These are phyloP conservation scores for Silene vulgaris DNA, from an alignment of 179 eudicot species.

Conservation along the genomic window DNA sequence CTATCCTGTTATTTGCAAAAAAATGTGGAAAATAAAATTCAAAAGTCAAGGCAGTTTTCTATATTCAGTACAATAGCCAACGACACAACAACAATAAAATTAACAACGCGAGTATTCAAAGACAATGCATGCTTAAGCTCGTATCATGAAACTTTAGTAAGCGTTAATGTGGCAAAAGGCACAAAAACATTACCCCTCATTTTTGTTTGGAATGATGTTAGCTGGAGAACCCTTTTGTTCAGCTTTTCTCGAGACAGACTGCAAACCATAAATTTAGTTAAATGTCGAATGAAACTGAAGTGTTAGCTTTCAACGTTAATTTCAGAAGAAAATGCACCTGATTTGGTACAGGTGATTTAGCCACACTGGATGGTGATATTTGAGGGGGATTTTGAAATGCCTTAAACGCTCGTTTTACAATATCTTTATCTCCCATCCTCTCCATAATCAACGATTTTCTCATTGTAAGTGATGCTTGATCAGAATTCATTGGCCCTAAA, in stretches of 20 bases:
- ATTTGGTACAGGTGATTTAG: slow-evolving; percentile 29
- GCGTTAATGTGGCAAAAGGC: not conserved
- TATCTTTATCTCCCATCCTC: slow-evolving; percentile 94
- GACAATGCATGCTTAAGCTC: not conserved
- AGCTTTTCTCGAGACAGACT: slow-evolving; percentile 30
- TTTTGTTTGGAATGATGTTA: slow-evolving; percentile 33
- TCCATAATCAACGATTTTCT: slow-evolving; percentile 82
- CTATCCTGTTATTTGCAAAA: slow-evolving; percentile 17
- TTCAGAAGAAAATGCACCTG: slow-evolving; percentile 37
- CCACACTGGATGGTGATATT: slow-evolving; percentile 30
- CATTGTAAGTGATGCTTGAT: slow-evolving; percentile 31
- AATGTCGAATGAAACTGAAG: not conserved
- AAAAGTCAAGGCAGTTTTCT: no score
- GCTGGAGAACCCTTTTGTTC: slow-evolving; percentile 38
- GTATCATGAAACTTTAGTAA: slow-evolving; percentile 5
- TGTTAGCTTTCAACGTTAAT: not conserved
- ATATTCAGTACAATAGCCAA: not conserved
- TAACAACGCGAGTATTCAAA: not conserved
- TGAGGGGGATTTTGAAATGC: slow-evolving; percentile 51
- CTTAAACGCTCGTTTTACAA: slow-evolving; percentile 80
- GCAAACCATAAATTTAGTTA: slow-evolving; percentile 22
- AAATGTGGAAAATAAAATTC: not conserved
- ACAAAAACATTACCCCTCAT: slow-evolving; percentile 39
- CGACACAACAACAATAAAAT: not conserved
- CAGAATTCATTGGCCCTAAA: slow-evolving; percentile 41